Evolutionary conservation across 495 filamentous ascomycete species (phyloP).

Genomic region (Amphirosellinia nigrospora): DNA sequence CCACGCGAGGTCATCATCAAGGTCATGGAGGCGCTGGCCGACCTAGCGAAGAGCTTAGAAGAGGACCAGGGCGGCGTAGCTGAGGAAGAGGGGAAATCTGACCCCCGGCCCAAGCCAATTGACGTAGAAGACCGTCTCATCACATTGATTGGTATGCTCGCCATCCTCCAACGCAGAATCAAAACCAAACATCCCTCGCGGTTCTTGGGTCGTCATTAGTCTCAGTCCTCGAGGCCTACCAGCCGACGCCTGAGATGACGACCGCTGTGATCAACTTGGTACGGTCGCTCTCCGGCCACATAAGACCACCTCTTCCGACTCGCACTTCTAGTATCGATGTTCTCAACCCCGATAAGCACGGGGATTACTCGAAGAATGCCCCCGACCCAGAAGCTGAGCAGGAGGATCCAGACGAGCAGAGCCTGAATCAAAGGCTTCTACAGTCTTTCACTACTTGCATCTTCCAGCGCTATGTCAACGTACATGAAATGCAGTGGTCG

Average conservation of each 20-base stretch:
- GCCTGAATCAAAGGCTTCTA: conserved; percentile 70
- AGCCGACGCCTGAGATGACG: conserved; percentile 68
- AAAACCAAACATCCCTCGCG: conserved; percentile 89
- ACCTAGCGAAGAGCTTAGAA: conserved; percentile 62
- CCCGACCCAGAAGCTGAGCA: conserved; percentile 82
- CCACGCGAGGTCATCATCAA: conserved; percentile 93
- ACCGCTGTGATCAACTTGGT: conserved; percentile 76
- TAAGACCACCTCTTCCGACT: conserved; percentile 75
- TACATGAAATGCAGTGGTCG: conserved; percentile 72
- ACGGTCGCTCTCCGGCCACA: conserved; percentile 72
- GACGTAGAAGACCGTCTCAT: conserved; percentile 66
- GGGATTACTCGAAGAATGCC: conserved; percentile 59
- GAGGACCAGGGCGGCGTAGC: conserved; percentile 43
- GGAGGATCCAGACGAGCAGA: conserved; percentile 64
- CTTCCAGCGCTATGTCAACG: conserved; percentile 77
- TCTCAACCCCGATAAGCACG: conserved; percentile 51
- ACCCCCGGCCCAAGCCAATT: conserved; percentile 16
- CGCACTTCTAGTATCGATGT: conserved; percentile 68
- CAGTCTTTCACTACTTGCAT: conserved; percentile 88
- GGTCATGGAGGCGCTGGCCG: conserved; percentile 70
- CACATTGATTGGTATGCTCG: conserved; percentile 77
- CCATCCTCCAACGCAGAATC: conserved; percentile 84
- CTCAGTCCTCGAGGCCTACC: conserved; percentile 73
- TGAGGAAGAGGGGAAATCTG: conserved; percentile 35
- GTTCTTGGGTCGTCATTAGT: conserved; percentile 91